Percentiles rank a stretch among this genome's conserved stretches.
Evolutionary conservation across 805 yeast species (phyloP).

Genomic region (Lipomyces kockii): DNA sequence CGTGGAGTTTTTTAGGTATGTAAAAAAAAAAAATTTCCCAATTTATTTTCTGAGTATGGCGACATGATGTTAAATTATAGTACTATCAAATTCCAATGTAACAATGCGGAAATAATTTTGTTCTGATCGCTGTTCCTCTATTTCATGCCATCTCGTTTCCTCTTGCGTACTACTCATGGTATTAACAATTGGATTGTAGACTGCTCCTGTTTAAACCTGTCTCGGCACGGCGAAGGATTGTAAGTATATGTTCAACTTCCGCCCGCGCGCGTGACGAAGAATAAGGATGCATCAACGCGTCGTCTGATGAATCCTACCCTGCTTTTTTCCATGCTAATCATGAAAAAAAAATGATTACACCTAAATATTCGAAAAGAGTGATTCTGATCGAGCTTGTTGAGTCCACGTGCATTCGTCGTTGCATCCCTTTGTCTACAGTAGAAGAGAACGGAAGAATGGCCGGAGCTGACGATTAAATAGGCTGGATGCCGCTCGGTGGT

Average conservation of each 20-base stretch:
- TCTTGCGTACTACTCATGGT: neutral
- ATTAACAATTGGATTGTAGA: too few relatives aligned
- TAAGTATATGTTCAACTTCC: neutral
- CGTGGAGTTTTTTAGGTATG: neutral
- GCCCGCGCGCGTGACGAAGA: neutral
- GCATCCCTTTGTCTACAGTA: neutral
- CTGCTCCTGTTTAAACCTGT: neutral
- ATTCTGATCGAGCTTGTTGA: conserved; percentile 21
- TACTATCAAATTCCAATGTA: conserved; percentile 33
- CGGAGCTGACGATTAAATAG: neutral
- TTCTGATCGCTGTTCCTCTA: neutral
- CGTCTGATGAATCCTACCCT: conserved; percentile 31
- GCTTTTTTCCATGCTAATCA: conserved; percentile 39
- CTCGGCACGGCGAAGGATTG: neutral
- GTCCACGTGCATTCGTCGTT: neutral
- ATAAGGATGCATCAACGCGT: neutral
- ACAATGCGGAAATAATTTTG: conserved; percentile 13
- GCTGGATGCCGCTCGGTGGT: conserved; percentile 11
- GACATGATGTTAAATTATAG: conserved; percentile 14
- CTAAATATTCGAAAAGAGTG: conserved; percentile 24
- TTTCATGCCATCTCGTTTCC: neutral
- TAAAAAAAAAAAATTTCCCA: neutral
- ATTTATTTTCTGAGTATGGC: neutral
- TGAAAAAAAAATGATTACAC: conserved; percentile 33
- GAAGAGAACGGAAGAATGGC: neutral